phyloP scores from a whole-genome alignment of 2,329 filamentous ascomycete genomes.

The Ophiocordyceps polyrhachis-furcata region DNA sequence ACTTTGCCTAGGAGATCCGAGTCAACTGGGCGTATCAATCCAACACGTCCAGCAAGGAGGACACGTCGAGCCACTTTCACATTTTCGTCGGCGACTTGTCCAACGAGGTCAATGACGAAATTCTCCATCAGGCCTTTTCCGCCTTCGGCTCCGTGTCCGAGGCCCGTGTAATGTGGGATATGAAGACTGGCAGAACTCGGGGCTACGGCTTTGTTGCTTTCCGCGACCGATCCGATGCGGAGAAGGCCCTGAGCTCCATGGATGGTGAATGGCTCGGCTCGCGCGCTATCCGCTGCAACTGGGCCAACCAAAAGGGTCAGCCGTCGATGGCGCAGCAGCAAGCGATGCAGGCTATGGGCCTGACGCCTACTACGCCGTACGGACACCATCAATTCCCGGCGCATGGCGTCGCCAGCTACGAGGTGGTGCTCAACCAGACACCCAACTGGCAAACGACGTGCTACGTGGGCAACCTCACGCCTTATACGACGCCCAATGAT shows the following conservation, averaged over 20 bases:
- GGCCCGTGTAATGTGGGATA: slow-evolving; percentile 99
- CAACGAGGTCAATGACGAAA: slow-evolving; percentile 96
- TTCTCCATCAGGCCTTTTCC: slow-evolving; percentile 83
- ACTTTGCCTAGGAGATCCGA: slow-evolving; percentile 60
- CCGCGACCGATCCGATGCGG: slow-evolving; percentile 80
- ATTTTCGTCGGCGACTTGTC: slow-evolving; percentile 97
- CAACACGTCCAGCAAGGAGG: slow-evolving; percentile 84
- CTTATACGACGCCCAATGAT: slow-evolving; percentile 92
- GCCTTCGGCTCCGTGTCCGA: slow-evolving; percentile 93
- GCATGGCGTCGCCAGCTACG: slow-evolving; percentile 90
- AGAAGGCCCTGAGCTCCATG: slow-evolving; percentile 94
- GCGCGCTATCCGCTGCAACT: slow-evolving; percentile 96
- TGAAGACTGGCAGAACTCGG: slow-evolving; percentile 96
- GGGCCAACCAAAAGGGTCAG: slow-evolving; percentile 99
- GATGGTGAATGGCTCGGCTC: slow-evolving; percentile 98
- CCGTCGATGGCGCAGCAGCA: slow-evolving; percentile 96
- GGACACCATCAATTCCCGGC: slow-evolving; percentile 97
- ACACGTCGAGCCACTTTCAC: slow-evolving; percentile 96
- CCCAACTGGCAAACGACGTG: slow-evolving; percentile 96
- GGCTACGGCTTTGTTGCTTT: slow-evolving; percentile 98
- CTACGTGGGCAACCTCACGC: slow-evolving; percentile 94
- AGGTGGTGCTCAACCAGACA: slow-evolving; percentile 90
- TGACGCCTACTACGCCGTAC: slow-evolving; percentile 92
- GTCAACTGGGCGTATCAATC: slow-evolving; percentile 99
- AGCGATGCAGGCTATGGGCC: slow-evolving; percentile 91